Evolutionary conservation across 129 eudicot species (phyloP), one percentile per base, ranked within the genome.

Genomic region (Arctium lappa): DNA sequence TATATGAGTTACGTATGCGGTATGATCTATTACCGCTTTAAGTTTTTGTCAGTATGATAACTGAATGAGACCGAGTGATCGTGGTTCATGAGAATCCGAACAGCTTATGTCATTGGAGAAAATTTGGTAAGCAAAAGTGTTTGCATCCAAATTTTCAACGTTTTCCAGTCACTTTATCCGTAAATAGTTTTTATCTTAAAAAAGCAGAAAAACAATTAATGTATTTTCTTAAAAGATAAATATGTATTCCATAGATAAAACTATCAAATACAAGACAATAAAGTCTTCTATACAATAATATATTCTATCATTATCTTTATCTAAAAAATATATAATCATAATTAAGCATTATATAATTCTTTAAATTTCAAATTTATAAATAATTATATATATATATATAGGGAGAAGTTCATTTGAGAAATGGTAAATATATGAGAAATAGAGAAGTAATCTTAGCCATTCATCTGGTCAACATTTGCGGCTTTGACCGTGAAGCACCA

Each of bases 61-160:
- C 37, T 72, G 6, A 72, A 72, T 37, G 76, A 16, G 32, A 72
- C 42, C 30, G 48, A 34, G 29, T 72, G 75, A 38, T 29, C 31
- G 44, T 37, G 53, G 8, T 16, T 72, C 76, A 37, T 72, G 76
- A 36, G 22, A 15, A 38, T 72, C 76, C 46, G 76, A 72, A 37
- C 11, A 72, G 6, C 76, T 37, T 72, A 72, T 72, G 53, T 72
- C 76, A 37, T 72, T 72, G 32, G 76, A 72, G 46, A 34, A 34
- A 72, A 15, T 34, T n/a, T 72, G 53, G 76, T 29, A 72, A 72
- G 31, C 32, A 3, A 36, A 72, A 72, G 75, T 36, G 4, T 72
- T 34, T 36, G 12, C 75, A 71, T 71, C 8, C 13, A 2, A 71
- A 33, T 10, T 69, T 69, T 56, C 65, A 56, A 3, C 6, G 65